A percentile compares a stretch with the other conserved stretches of the same genome.
These are phyloP conservation scores for Teunomyces funiuensis DNA, from an alignment of 805 yeast species.

Conservation along the genomic window DNA sequence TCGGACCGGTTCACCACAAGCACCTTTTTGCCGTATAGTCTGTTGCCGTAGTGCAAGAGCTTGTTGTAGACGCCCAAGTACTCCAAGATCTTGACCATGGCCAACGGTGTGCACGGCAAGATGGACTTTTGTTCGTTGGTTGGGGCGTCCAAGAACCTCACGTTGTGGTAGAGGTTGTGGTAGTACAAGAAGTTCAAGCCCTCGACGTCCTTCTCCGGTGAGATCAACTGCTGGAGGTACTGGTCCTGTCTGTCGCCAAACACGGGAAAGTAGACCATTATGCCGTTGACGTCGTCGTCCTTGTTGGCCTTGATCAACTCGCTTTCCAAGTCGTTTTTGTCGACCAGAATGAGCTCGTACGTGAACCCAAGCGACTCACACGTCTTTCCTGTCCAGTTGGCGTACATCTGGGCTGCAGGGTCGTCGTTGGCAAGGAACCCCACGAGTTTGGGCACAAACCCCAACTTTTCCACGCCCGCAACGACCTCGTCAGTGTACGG, in stretches of 20 bases:
- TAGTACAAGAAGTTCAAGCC: slow-evolving; percentile 89
- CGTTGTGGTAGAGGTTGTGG: slow-evolving; percentile 92
- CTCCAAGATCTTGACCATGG: slow-evolving; percentile 90
- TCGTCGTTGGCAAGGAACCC: slow-evolving; percentile 91
- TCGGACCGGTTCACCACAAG: slow-evolving; percentile 92
- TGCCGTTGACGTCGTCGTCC: slow-evolving; percentile 78
- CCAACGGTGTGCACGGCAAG: slow-evolving; percentile 95
- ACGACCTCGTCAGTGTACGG: slow-evolving; percentile 72
- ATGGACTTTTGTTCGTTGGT: slow-evolving; percentile 71
- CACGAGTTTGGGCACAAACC: slow-evolving; percentile 70
- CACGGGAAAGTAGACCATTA: slow-evolving; percentile 96
- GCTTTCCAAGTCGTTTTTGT: slow-evolving; percentile 83
- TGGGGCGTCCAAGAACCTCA: slow-evolving; percentile 77
- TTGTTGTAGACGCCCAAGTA: slow-evolving; percentile 84
- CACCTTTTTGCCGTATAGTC: slow-evolving; percentile 89
- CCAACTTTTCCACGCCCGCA: slow-evolving; percentile 51
- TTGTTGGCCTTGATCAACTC: slow-evolving; percentile 78
- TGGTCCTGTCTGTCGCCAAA: slow-evolving; percentile 95
- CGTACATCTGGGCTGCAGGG: slow-evolving; percentile 94
- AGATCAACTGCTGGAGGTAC: slow-evolving; percentile 88
- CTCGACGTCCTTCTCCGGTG: slow-evolving; percentile 93
- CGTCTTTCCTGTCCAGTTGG: slow-evolving; percentile 93
- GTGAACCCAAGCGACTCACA: slow-evolving; percentile 81
- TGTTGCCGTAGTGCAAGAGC: slow-evolving; percentile 81
- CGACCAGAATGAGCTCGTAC: slow-evolving; percentile 72